Base-by-base conservation (phyloP, 2,329 filamentous ascomycete genomes). In the Epichloe coenophiala region DNA sequence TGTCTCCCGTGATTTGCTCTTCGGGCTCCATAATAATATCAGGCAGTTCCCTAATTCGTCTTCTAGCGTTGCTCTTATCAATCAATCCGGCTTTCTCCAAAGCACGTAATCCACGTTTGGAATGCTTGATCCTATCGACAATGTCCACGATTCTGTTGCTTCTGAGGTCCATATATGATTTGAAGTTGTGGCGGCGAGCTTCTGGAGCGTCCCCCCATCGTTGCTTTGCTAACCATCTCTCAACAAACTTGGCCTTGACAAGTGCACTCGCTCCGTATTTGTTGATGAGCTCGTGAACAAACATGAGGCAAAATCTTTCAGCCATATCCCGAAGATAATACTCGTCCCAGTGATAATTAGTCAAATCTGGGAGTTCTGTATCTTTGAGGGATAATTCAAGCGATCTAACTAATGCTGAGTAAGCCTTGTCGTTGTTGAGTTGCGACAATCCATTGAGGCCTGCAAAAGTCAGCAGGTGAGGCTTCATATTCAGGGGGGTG, bases 201-300 rank as follows among this genome's bases (percentile, higher is more conserved):
- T 76, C 72, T 2, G 73, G 66, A 1, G 65, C 66, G 19, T 72
- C 68, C 84, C 84, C 85, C 71, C 85, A 89, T 7, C 80, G 77
- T 62, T 89, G 87, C 58, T 78, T 80, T 36, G 72, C 76, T n/a
- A 90, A 74, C 86, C 86, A 90, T 51, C 78, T 80, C 53, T 83
- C 80, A 39, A 90, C 74, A 54, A 90, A 79, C 6, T 75, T 74
- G 38, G 82, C 80, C 61, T 78, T 72, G 50, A 83, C 67, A 17
- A 88, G 66, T 49, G 74, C 74, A 27, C 73, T 71, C 1, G 75
- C 68, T n/a, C 78, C 75, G 57, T 78, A 77, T 54, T 77, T 76
- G 53, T 72, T 74, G n/a, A 84, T 70, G 3, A 88, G 68, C 53
- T 80, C 72, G 36, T 68, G 65, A 45, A 81, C 60, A 44, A 84